phyloP scores from a whole-genome alignment of 148 eudicot genomes.

The Limonium bicolor region DNA sequence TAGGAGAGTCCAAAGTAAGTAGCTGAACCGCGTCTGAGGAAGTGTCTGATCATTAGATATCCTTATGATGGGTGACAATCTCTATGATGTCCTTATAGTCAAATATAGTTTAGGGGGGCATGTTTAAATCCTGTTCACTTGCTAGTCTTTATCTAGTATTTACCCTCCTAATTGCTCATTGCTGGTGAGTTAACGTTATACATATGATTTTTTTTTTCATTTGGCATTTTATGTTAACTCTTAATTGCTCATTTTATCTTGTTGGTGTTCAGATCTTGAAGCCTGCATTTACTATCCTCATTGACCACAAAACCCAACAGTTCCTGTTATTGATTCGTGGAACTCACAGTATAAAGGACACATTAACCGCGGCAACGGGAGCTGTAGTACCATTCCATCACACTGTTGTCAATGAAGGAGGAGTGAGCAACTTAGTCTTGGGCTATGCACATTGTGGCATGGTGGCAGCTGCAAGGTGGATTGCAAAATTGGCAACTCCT shows the following conservation, averaged over 20 bases:
- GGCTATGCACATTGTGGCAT: conserved; percentile 99
- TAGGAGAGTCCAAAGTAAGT: too few species aligned
- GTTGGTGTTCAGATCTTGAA: conserved; percentile 99
- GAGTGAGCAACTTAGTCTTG: conserved; percentile 70
- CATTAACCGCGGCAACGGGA: conserved; percentile 93
- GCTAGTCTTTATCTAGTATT: too few species aligned
- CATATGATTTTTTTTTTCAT: too few species aligned
- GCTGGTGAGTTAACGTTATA: too few species aligned
- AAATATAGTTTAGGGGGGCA: too few species aligned
- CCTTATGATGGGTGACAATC: too few species aligned
- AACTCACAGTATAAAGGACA: conserved; percentile 95
- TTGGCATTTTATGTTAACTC: too few species aligned
- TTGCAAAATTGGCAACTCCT: conserved; percentile 84
- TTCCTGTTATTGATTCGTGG: conserved; percentile 85
- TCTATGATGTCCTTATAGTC: too few species aligned
- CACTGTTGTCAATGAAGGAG: conserved; percentile 81
- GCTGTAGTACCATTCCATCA: conserved; percentile 99
- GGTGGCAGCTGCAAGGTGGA: conserved; percentile 99
- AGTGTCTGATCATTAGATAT: neutral
- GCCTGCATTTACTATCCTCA: conserved; percentile 90
- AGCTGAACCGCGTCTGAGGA: too few species aligned
- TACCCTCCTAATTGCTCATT: too few species aligned
- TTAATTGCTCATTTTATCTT: too few species aligned
- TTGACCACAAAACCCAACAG: conserved; percentile 53
- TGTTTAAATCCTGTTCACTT: too few species aligned